Conservation (phyloP, 257 asterid genomes). For the Jaltomata sinuosa region DNA sequence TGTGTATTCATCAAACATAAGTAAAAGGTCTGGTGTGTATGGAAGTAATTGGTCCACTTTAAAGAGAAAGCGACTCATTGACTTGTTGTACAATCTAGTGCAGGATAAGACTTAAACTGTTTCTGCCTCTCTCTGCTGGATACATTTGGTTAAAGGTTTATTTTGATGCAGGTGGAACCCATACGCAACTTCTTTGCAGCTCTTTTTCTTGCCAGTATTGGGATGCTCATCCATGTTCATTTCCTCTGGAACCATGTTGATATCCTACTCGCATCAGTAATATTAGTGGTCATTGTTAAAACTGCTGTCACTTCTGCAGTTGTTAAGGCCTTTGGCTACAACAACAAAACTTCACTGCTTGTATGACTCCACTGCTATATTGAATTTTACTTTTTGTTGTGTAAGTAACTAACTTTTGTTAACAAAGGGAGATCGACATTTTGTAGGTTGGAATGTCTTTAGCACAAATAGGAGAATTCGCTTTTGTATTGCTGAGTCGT, state of each 20-base stretch:
- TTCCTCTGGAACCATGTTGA: constrained; percentile 98
- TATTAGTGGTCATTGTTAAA: constrained; percentile 77
- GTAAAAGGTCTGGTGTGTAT: not conserved
- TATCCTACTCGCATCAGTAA: constrained; percentile 94
- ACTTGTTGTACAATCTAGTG: not conserved
- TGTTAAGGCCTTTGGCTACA: constrained; percentile 96
- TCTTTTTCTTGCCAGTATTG: constrained; percentile 95
- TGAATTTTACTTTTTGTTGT: not conserved
- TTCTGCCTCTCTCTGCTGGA: constrained; percentile 1
- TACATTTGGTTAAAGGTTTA: constrained; percentile 17
- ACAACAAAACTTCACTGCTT: constrained; percentile 82
- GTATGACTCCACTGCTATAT: constrained; percentile 38
- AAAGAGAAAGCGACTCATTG: not conserved
- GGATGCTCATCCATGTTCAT: constrained; percentile 98
- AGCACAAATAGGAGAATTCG: constrained; percentile 99
- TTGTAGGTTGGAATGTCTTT: constrained; percentile 93
- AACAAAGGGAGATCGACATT: not conserved
- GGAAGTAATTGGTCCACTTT: not conserved
- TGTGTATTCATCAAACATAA: not conserved
- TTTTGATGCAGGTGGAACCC: constrained; percentile 76
- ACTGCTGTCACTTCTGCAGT: constrained; percentile 73
- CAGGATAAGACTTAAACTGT: not conserved
- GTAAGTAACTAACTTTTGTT: not conserved
- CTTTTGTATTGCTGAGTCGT: constrained; percentile 96
- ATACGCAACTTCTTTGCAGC: constrained; percentile 98